Evolutionary conservation across 2,329 filamentous ascomycete species (phyloP).

Genomic region (Fusarium nurragi): DNA sequence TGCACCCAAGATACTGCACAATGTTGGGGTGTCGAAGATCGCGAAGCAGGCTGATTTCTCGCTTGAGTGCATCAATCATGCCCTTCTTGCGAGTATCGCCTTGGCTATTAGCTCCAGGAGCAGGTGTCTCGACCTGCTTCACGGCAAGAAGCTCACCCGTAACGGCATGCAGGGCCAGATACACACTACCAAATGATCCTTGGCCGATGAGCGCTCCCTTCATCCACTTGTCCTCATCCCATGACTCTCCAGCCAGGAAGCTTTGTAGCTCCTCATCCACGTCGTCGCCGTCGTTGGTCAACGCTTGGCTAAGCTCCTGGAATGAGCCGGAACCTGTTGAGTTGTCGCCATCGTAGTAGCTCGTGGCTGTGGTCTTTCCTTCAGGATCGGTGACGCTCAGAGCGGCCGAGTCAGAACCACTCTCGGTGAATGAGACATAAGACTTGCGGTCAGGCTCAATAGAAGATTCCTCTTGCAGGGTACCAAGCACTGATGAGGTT

Average conservation of each 20-base stretch:
- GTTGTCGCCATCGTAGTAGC: slow-evolving; percentile 85
- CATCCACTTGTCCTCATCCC: slow-evolving; percentile 99
- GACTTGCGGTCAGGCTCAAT: slow-evolving; percentile 91
- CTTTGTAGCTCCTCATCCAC: slow-evolving; percentile 88
- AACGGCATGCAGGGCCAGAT: slow-evolving; percentile 91
- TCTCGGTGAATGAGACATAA: slow-evolving; percentile 89
- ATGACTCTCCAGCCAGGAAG: slow-evolving; percentile 91
- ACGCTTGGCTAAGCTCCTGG: slow-evolving; percentile 83
- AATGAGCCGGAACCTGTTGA: slow-evolving; percentile 78
- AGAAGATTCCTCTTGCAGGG: slow-evolving; percentile 88
- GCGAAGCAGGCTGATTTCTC: slow-evolving; percentile 92
- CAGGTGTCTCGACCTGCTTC: slow-evolving; percentile 95
- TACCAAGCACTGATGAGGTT: slow-evolving; percentile 87
- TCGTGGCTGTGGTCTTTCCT: slow-evolving; percentile 74
- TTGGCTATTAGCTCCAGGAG: slow-evolving; percentile 77
- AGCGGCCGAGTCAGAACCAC: slow-evolving; percentile 74
- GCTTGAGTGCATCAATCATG: slow-evolving; percentile 97
- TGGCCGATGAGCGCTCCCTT: slow-evolving; percentile 97
- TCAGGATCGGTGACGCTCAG: slow-evolving; percentile 82
- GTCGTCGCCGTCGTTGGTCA: slow-evolving; percentile 92
- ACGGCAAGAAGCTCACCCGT: slow-evolving; percentile 98
- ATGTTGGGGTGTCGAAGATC: slow-evolving; percentile 97
- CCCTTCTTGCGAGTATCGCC: slow-evolving; percentile 92
- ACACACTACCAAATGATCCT: slow-evolving; percentile 95
- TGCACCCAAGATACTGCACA: slow-evolving; percentile 96